Evolutionary conservation across 192 early-diverging fungal species (phyloP), one percentile per base, ranked within the genome.

Genomic region (Gigaspora rosea): DNA sequence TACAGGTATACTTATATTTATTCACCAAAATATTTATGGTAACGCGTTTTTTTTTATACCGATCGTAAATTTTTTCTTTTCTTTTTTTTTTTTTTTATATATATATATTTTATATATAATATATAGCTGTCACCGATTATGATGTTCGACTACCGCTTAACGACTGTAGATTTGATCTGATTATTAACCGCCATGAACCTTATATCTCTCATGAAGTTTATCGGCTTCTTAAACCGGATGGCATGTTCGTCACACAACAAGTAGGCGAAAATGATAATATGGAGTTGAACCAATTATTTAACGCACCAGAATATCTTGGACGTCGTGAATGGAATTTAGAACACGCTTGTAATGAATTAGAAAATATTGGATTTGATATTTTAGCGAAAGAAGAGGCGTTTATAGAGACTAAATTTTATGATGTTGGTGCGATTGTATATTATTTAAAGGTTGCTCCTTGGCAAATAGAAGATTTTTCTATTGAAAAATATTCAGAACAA

Each of bases 401-500:
- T 57, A 59, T 67, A 50, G 66, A 72, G 35, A 78, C 75, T 15
- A 72, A 81, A 57, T 81, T 81, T 59, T 78, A 74, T 73, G 80
- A 81, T 70, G 80, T 81, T 12, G 80, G 80, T 11, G 80, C 80
- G 18, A 58, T 81, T 33, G 73, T 81, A 46, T 69, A 78, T 36
- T 81, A 67, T 51, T 64, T 81, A 54, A 81, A 72, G 71, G 77
- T 72, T 32, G 52, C 75, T 22, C 77, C 77, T 49, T 81, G 80
- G 76, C 58, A 78, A 22, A 67, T 81, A 11, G 76, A 76, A 20
- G 80, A 64, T 9, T 81, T 81, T 46, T 65, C 80, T 16, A 76
- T 81, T 15, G 80, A 81, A 58, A 81, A 81, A 57, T 81, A 78
- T 58, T 58, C 57, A 50, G 71, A 77, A n/a, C 71, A 81, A 70